These are phyloP conservation scores for Suillus paluster DNA, from an alignment of 768 basidiomycete species.

Conservation along the genomic window DNA sequence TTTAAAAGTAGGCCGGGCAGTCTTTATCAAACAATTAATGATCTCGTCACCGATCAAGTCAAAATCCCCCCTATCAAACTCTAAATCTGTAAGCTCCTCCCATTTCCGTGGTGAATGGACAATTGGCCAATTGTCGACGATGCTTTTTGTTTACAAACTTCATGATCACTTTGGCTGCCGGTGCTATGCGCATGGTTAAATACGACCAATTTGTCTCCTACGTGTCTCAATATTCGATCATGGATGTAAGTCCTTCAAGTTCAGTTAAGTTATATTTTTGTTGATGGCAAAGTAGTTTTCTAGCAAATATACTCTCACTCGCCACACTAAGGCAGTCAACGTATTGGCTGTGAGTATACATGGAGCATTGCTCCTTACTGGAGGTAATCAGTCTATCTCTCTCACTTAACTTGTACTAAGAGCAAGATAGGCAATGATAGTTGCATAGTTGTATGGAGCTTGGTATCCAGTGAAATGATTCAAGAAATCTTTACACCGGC, in stretches of 20 bases:
- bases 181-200: neutral
- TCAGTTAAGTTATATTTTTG: neutral
- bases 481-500: neutral
- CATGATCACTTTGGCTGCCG: neutral
- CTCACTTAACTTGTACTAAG: neutral
- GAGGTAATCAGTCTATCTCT: neutral
- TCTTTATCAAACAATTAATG: neutral
- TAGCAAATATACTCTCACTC: neutral
- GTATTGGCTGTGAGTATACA: neutral
- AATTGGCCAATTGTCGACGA: neutral
- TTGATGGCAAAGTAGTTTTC: neutral
- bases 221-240: neutral
- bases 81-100: neutral
- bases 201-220: neutral
- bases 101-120: neutral
- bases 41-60: neutral
- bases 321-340: conserved; percentile 2
- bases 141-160: neutral
- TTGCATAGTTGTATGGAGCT: neutral
- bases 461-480: neutral
- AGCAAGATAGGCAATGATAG: neutral
- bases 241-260: neutral
- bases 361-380: conserved; percentile 1
- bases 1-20: neutral
- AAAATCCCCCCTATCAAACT: neutral